Evolutionary conservation across 2,329 filamentous ascomycete genomes (phyloP).

Genomic region (Tolypocladium inflatum): DNA sequence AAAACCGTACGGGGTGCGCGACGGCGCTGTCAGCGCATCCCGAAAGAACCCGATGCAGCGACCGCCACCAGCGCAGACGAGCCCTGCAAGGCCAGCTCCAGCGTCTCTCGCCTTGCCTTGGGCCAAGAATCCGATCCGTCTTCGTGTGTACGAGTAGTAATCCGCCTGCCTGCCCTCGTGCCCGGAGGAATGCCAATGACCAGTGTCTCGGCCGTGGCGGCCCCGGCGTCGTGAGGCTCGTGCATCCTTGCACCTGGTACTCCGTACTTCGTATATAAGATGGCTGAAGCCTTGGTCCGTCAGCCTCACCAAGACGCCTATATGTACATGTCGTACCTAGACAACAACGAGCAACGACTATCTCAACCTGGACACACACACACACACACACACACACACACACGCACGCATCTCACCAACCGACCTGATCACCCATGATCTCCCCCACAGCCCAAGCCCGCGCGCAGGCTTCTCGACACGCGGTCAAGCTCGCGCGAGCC

Average conservation of each 20-base stretch:
- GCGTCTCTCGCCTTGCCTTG: neutral
- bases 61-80: neutral
- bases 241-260: neutral
- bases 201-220: neutral
- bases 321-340: neutral
- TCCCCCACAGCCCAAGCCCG: constrained; percentile 14
- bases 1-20: neutral
- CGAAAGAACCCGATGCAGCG: neutral
- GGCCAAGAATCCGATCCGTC: neutral
- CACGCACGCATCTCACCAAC: neutral
- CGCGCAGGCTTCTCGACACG: constrained; percentile 13
- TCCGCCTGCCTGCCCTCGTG: neutral
- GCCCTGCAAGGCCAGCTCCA: neutral
- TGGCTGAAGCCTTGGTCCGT: neutral
- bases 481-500: constrained; percentile 11
- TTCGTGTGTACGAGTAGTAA: neutral
- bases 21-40: neutral
- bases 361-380: neutral
- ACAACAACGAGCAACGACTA: neutral
- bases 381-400: neutral
- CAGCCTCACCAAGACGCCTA: neutral
- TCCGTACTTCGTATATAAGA: neutral
- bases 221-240: neutral
- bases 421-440: constrained; percentile 12
- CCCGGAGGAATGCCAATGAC: neutral